Base-by-base conservation (phyloP, 768 basidiomycete species). In the Russula dissimulans region DNA sequence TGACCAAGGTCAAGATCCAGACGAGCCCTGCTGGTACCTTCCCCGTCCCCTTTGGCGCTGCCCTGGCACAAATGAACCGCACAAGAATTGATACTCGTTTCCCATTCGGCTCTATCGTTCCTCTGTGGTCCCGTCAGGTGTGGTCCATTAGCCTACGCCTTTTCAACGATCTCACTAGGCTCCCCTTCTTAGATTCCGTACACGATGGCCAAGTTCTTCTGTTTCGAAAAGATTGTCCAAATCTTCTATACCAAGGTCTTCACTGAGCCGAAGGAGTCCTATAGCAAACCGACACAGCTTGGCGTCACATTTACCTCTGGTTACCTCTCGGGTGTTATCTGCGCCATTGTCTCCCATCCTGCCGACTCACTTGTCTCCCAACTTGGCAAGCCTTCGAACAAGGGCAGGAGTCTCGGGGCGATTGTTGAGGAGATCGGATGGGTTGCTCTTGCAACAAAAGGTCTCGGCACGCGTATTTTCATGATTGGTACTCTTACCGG, bases 201-300 rank as follows among this genome's bases (percentile, higher is more conserved):
- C 81, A 97, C 94, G 69, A 95, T 97, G 93, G 93, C 93, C 79
- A 97, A 97, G 77, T 97, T 97, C 84, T 91, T 83, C 83, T 92
- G 91, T 82, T 95, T 86, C 73, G 91, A 94, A 74, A 85, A 86
- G 79, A 88, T 89, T 67, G 90, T 88, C 71, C 79, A 84, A 69
- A 72, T 89, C 67, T 94, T 95, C 79, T 91, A 91, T 75, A 91
- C 87, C 65, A 83, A 89, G 70, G 88, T 92, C 73, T 87, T 94
- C 76, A 81, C 86, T 45, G 75, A 78, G 60, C 87, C 89, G 68
- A 91, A 91, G 74, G 82, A 87, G 11, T 77, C 81, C 14, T 91
- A 91, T 74, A 74, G 81, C 76, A 86, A 92, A 78, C 73, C 81
- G 65, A 94, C 86, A 48, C 90, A 95, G 71, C 90, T 97, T 68